Evolutionary conservation across 2,329 filamentous ascomycete species (phyloP), one percentile per base, ranked within the genome.

Genomic region (Colletotrichum melonis): DNA sequence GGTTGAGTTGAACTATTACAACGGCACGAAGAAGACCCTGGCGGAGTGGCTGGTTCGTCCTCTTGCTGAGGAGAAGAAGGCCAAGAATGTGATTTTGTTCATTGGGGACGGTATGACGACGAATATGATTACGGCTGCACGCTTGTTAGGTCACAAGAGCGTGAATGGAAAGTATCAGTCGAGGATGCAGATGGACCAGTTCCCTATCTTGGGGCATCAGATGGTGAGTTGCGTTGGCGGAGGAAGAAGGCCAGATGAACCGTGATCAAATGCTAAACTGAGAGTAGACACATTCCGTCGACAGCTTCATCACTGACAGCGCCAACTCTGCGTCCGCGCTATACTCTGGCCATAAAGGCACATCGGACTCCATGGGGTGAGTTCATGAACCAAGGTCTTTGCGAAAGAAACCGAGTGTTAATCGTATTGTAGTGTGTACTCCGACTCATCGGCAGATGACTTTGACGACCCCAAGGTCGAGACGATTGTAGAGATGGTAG

Each of bases 401-500:
- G 16, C 11, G 3, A 30, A 24, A 9, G 11, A 5, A n/a, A 12
- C 6, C 16, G 2, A 6, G 5, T n/a, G 46, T 70, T 77, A 26
- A 75, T 57, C n/a, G 0, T 4, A 9, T 3, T 11, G 5, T 22
- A 86, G 88, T 76, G 88, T 96, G 46, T 95, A 97, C 72, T 93
- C 88, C 46, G 94, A 97, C 80, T 95, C 93, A 0, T 95, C 92
- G 52, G 86, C 89, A 11, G 88, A 92, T 77, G 84, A 88, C 3
- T 94, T 94, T 76, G 94, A 97, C 80, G 94, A 97, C 79, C 94
- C 94, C 66, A 97, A 96, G 84, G 89, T 97, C 30, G 94, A 97
- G 85, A 94, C 92, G 6, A 94, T 97, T 79, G 91, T 93, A n/a
- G 93, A 95, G 82, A 87, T 97, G 71, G 92, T 96, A 83, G 88